phyloP scores from a whole-genome alignment of 306 rosid species.

The Mucuna pruriens region DNA sequence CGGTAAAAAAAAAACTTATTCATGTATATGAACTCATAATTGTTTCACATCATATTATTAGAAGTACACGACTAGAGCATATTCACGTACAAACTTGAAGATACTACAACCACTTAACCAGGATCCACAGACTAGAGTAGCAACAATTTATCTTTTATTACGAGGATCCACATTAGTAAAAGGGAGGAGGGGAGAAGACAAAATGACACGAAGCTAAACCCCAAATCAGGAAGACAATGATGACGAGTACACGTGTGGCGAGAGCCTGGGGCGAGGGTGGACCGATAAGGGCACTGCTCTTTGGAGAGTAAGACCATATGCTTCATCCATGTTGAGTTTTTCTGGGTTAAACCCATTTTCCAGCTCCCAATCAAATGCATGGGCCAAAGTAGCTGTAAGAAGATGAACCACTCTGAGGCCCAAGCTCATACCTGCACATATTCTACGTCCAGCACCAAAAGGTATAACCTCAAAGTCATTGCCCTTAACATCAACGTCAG shows the following conservation, averaged over 20 bases:
- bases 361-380: constrained; percentile 62
- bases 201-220: neutral
- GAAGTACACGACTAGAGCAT: neutral
- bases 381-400: constrained; percentile 54
- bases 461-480: neutral
- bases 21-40: no score
- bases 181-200: no score
- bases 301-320: constrained; percentile 49
- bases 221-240: neutral
- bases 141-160: neutral
- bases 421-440: neutral
- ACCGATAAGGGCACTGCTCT: constrained; percentile 55
- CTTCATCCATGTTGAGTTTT: constrained; percentile 57
- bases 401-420: constrained; percentile 52
- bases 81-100: neutral
- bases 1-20: no score
- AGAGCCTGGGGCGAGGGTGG: constrained; percentile 58
- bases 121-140: neutral
- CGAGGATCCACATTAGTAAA: neutral
- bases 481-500: neutral
- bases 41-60: no score
- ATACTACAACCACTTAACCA: no score
- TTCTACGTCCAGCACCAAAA: neutral
- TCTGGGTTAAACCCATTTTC: constrained; percentile 45
- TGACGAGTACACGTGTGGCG: constrained; percentile 29